Evolutionary conservation across 768 basidiomycete genomes (phyloP), one percentile per base, ranked within the genome.

Genomic region (Terana coerulea): DNA sequence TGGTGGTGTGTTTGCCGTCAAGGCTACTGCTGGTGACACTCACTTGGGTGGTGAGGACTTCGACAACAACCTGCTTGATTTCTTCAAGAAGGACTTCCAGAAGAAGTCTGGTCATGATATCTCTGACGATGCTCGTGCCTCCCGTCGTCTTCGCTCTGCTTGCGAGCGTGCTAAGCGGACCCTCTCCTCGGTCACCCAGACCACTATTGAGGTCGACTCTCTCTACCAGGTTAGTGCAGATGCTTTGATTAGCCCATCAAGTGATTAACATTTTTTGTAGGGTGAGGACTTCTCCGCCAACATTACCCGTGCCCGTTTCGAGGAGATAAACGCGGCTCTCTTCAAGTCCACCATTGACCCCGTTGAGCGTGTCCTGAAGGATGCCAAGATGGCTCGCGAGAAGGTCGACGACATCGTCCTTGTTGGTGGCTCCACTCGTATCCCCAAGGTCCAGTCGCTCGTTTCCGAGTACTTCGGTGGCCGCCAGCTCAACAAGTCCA

Each of bases 41-140:
- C 97, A 98, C 74, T 79, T 98, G 70, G 97, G 95, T 77, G 97
- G 97, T 76, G 97, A 99, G 76, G 97, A 98, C 72, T 99, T 99
- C 67, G 97, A 99, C 75, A 99, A 99, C 75, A 83, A 91, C 68
- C 85, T 99, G 59, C 75, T 98, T 57, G 93, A 99, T 47, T 91
- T 95, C 81, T 98, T 99, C 89, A 95, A 95, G 83, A 89, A 88
- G 70, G 97, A 99, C 77, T 99, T 99, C 86, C 91, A 95, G 83
- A 80, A 81, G 64, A 98, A 98, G 81, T 84, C 87, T 65, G 95
- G 98, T 77, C 84, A 86, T 67, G 97, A 99, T 70, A 94, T 99
- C 71, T 92, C 92, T 34, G 91, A 91, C 42, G 95, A 99, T 75
- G 79, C 97, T 55, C 93, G 97, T 77, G 97, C 97, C 56, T 83